Percentiles rank a stretch among this genome's conserved stretches.
These are phyloP conservation scores for Pseudozyma sp. DNA, from an alignment of 1,284 basidiomycete genomes.

Conservation along the genomic window DNA sequence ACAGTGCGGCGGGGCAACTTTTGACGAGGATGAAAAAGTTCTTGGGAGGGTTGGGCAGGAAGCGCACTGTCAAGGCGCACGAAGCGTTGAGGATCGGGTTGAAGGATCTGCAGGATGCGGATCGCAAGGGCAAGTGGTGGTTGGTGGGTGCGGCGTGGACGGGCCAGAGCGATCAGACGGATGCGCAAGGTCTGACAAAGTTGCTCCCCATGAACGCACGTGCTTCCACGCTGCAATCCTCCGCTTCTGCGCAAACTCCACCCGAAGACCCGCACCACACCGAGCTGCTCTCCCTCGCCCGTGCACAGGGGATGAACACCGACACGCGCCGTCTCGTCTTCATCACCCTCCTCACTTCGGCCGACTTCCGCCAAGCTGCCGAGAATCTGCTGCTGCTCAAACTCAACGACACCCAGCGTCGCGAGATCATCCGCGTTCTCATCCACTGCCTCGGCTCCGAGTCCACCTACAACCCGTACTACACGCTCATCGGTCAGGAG, in stretches of 20 bases:
- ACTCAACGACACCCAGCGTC: constrained; percentile 88
- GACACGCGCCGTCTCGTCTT: constrained; percentile 92
- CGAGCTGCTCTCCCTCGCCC: constrained; percentile 80
- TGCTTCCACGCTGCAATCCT: constrained; percentile 24
- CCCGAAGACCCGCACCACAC: constrained; percentile 72
- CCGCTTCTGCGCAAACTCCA: background rate
- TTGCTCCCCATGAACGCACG: constrained; percentile 41
- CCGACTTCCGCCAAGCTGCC: constrained; percentile 90
- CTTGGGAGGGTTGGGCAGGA: constrained; percentile 51
- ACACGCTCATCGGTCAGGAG: constrained; percentile 79
- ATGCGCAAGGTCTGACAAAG: constrained; percentile 60
- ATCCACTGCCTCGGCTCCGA: constrained; percentile 84
- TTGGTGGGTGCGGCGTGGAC: constrained; percentile 95
- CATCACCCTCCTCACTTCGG: constrained; percentile 84
- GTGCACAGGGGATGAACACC: constrained; percentile 98
- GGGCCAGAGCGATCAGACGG: constrained; percentile 85
- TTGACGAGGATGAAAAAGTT: constrained; percentile 60
- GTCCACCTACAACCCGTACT: constrained; percentile 89
- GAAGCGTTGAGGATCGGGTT: constrained; percentile 70
- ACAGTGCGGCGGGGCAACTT: constrained; percentile 23
- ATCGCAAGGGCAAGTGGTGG: constrained; percentile 97
- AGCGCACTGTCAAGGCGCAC: constrained; percentile 53
- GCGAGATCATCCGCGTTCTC: constrained; percentile 91
- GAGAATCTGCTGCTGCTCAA: constrained; percentile 84
- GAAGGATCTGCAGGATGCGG: constrained; percentile 84